Base-by-base conservation (phyloP, 2,329 filamentous ascomycete species). In the Diaporthe sp. region DNA sequence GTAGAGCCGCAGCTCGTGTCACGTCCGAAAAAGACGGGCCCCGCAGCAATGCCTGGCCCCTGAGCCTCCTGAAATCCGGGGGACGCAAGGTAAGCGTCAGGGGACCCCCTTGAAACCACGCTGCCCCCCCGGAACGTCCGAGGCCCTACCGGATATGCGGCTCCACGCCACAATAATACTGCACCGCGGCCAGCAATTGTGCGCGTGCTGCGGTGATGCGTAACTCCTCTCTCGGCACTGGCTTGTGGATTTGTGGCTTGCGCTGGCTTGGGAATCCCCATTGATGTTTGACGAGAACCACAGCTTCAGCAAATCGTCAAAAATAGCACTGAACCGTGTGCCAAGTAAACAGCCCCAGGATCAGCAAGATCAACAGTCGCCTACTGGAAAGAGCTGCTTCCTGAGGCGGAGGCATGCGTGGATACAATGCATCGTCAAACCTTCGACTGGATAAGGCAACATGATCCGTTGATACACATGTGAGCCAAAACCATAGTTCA, bases 51-150 rank as follows among this genome's bases (percentile, higher is more conserved):
- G 60, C 60, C 57, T 51, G 25, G 44, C 49, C 65, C 65, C 49
- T 55, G 34, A 55, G 65, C 15, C 49, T 70, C 49, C 65, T 70
- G 65, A 70, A 55, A 70, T 70, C 65, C 65, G 65, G 65, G 65
- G 65, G 34, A 55, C 49, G 34, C 65, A 42, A 39, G 65, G 65
- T 42, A 8, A 70, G 65, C 65, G 22, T 70, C 65, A 70, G 65
- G 65, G 65, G 65, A 55, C 49, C 65, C 65, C 65, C 65, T 70
- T 70, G 65, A 70, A 70, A 70, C 65, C 49, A 20, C 22, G 47
- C 13, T 55, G 34, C 42, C 47, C 49, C 49, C 65, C 65, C 47
- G 31, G n/a, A 42, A 42, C 49, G 65, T 70, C 65, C 65, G 65
- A 55, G 65, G 47, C 47, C 65, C n/a, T 55, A 34, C 49, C 47